Percentiles rank a stretch among this genome's conserved stretches.
phyloP scores from a whole-genome alignment of 2,329 filamentous ascomycete genomes.

The Ramularia collo-cygni region DNA sequence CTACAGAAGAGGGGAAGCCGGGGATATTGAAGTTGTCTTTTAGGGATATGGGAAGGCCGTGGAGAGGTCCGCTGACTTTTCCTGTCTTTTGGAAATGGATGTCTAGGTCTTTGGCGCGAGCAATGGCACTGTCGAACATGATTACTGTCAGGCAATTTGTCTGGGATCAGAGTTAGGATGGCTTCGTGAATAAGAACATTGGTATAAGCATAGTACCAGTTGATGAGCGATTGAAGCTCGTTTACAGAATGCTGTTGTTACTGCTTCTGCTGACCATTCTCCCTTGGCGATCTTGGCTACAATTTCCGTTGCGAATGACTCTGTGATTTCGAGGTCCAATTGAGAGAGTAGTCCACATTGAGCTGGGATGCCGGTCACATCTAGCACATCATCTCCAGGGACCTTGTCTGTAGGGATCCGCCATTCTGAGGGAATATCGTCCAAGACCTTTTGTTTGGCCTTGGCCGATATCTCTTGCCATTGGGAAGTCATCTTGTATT shows the following conservation, averaged over 20 bases:
- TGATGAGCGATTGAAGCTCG: constrained; percentile 50
- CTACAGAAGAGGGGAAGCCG: constrained; percentile 55
- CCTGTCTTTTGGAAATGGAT: constrained; percentile 42
- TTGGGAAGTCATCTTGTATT: constrained; percentile 7
- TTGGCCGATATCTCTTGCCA: constrained; percentile 42
- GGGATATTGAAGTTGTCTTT: constrained; percentile 65
- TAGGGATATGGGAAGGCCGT: constrained; percentile 59
- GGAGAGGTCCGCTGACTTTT: constrained; percentile 54
- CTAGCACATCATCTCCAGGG: constrained; percentile 47
- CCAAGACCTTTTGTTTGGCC: constrained; percentile 38
- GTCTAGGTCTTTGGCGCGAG: constrained; percentile 47
- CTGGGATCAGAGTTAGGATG: constrained; percentile 25
- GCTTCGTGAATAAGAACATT: not conserved
- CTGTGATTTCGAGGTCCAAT: constrained; percentile 47
- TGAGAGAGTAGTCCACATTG: constrained; percentile 54
- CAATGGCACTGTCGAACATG: constrained; percentile 48
- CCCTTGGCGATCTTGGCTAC: constrained; percentile 35
- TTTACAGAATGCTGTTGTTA: constrained; percentile 50
- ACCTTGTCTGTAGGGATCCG: constrained; percentile 47
- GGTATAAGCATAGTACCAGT: constrained; percentile 32
- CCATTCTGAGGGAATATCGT: constrained; percentile 54
- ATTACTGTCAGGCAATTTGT: constrained; percentile 56
- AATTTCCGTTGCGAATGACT: constrained; percentile 35
- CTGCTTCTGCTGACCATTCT: constrained; percentile 46
- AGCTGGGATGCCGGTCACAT: constrained; percentile 51